phyloP scores from a whole-genome alignment of 768 basidiomycete genomes.

The Pleurotus tuber-regium region DNA sequence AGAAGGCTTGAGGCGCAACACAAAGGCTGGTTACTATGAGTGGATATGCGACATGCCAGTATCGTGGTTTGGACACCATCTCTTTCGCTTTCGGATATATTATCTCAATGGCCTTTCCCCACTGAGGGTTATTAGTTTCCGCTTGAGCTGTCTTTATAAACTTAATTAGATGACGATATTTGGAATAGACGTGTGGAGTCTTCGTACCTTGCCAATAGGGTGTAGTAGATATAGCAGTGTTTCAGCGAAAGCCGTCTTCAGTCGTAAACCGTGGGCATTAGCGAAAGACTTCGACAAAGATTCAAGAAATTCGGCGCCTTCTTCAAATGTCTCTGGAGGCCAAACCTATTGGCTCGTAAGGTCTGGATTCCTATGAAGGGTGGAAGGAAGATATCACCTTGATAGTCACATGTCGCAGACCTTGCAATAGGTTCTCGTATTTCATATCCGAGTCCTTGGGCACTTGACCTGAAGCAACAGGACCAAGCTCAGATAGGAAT shows the following conservation, averaged over 20 bases:
- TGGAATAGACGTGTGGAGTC: not conserved
- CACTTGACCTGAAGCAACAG: conserved; percentile 71
- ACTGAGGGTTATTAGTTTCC: conserved; percentile 92
- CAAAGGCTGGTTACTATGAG: conserved; percentile 81
- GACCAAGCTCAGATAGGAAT: conserved; percentile 76
- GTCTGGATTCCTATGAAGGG: not conserved
- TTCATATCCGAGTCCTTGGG: conserved; percentile 78
- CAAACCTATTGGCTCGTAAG: conserved; percentile 60
- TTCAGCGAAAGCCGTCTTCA: conserved; percentile 87
- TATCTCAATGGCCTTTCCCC: conserved; percentile 87
- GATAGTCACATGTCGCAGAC: conserved; percentile 78
- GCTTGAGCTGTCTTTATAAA: conserved; percentile 79
- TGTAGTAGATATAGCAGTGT: conserved; percentile 74
- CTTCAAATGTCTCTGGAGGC: conserved; percentile 91
- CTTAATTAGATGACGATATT: conserved; percentile 6
- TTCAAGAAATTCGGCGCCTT: conserved; percentile 89
- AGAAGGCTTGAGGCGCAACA: conserved; percentile 82
- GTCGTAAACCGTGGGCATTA: conserved; percentile 75
- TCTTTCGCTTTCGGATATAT: conserved; percentile 82
- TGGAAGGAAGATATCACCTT: conserved; percentile 47
- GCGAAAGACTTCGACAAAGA: conserved; percentile 80
- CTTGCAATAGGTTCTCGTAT: conserved; percentile 82
- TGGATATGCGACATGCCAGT: conserved; percentile 87
- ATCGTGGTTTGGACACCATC: conserved; percentile 85
- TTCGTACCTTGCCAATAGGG: conserved; percentile 78